Percentiles rank a stretch among this genome's conserved stretches.
Evolutionary conservation across 352 stramenopile genomes (phyloP).

Genomic region (Pythium brassicae): DNA sequence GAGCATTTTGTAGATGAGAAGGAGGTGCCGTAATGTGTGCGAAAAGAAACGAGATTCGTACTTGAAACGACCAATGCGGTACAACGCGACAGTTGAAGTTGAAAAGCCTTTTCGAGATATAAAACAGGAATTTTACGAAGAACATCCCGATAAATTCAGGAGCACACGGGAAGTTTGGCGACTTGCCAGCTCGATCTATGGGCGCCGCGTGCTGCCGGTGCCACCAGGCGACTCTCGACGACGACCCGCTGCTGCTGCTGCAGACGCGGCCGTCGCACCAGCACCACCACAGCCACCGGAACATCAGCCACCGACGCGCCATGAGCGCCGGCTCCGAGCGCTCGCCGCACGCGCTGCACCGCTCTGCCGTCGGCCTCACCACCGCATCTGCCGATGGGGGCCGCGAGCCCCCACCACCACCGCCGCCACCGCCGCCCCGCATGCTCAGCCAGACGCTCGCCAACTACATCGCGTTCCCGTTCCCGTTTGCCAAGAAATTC

Average conservation of each 20-base stretch:
- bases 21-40: not conserved
- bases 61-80: not conserved
- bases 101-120: too few species aligned
- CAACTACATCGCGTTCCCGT: conserved; percentile 78
- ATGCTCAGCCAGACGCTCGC: conserved; percentile 51
- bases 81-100: too few species aligned
- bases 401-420: conserved; percentile 1
- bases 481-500: conserved; percentile 58
- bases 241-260: conserved; percentile 28
- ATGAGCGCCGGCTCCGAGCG: not conserved
- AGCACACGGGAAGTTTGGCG: not conserved
- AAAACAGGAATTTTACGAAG: not conserved
- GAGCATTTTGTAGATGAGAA: conserved; percentile 12
- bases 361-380: conserved; percentile 16
- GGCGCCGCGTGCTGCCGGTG: conserved; percentile 65
- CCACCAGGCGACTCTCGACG: conserved; percentile 58
- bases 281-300: not conserved
- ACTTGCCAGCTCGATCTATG: conserved; percentile 26
- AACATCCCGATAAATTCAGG: not conserved
- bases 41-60: not conserved
- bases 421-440: conserved; percentile 11
- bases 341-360: not conserved
- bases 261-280: not conserved
- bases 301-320: not conserved
- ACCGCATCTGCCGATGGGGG: conserved; percentile 14